Conservation (phyloP, 2,329 filamentous ascomycete species). For the Remersonia thermophila region DNA sequence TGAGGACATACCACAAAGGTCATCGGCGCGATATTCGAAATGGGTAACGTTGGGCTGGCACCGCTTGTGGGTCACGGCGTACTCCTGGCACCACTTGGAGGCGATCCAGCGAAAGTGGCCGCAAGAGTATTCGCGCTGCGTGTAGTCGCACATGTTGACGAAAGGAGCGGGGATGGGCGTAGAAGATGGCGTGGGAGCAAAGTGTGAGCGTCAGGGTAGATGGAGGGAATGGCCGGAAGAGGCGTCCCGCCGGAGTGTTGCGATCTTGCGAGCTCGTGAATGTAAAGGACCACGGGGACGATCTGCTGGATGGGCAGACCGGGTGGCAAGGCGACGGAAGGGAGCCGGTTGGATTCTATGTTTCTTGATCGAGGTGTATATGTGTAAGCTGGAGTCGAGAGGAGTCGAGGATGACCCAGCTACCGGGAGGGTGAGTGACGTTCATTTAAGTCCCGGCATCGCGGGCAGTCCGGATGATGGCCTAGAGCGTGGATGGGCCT, state of each 20-base stretch:
- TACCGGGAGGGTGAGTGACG: not conserved
- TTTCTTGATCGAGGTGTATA: no score
- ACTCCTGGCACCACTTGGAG: conserved; percentile 24
- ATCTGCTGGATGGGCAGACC: no score
- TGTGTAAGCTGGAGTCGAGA: no score
- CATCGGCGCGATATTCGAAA: conserved; percentile 22
- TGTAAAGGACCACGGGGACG: no score
- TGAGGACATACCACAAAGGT: conserved; percentile 20
- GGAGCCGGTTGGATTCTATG: no score
- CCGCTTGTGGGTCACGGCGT: conserved; percentile 22
- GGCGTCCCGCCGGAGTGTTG: no score
- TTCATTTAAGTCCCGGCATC: conserved; percentile 4
- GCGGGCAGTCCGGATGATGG: conserved; percentile 6
- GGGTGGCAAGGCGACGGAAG: no score
- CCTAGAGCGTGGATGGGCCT: conserved; percentile 8
- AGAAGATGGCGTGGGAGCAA: not conserved
- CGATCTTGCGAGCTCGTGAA: no score
- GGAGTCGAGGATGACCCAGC: no score
- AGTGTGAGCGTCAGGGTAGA: not conserved
- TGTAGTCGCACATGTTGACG: conserved; percentile 38
- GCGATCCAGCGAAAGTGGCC: conserved; percentile 26
- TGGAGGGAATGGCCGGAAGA: not conserved
- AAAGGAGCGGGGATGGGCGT: not conserved
- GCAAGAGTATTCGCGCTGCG: conserved; percentile 28
- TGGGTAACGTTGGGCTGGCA: conserved; percentile 24